These are phyloP conservation scores for Penicillium decumbens DNA, from an alignment of 2,329 filamentous ascomycete genomes.

Conservation along the genomic window DNA sequence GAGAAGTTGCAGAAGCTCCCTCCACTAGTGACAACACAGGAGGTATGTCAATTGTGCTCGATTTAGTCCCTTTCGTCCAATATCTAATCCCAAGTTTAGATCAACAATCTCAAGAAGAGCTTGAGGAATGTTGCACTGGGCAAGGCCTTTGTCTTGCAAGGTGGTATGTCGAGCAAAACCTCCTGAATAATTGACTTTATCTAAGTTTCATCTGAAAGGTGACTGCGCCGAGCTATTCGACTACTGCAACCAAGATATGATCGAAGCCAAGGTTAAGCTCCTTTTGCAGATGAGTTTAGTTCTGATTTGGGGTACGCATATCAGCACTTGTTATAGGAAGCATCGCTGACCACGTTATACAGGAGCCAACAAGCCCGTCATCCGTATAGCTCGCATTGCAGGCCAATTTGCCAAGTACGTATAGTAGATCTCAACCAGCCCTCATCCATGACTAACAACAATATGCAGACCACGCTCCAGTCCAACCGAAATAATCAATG, in stretches of 20 bases:
- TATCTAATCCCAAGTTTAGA: slow-evolving; percentile 37
- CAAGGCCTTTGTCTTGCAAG: slow-evolving; percentile 89
- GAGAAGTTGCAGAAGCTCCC: slow-evolving; percentile 43
- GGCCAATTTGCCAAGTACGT: slow-evolving; percentile 85
- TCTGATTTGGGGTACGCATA: slow-evolving; percentile 69
- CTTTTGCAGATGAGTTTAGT: slow-evolving; percentile 96
- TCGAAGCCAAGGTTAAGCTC: slow-evolving; percentile 95
- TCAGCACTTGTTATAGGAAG: neutral
- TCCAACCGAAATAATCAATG: slow-evolving; percentile 75
- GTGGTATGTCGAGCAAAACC: slow-evolving; percentile 50
- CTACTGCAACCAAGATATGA: slow-evolving; percentile 84
- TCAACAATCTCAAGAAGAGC: slow-evolving; percentile 70
- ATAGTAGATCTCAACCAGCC: neutral
- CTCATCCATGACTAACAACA: neutral
- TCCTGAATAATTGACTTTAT: neutral
- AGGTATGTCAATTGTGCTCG: slow-evolving; percentile 2
- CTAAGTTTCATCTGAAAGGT: slow-evolving; percentile 23
- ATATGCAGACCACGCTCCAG: slow-evolving; percentile 66
- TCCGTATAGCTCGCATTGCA: slow-evolving; percentile 92
- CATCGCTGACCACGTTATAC: slow-evolving; percentile 10
- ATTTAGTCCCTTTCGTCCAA: neutral
- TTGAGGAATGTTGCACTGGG: slow-evolving; percentile 83
- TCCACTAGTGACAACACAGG: slow-evolving; percentile 34
- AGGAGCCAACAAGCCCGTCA: slow-evolving; percentile 68
- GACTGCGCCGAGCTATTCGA: slow-evolving; percentile 97